Evolutionary conservation across 2,329 filamentous ascomycete genomes (phyloP).

Genomic region (Sarocladium strictum): DNA sequence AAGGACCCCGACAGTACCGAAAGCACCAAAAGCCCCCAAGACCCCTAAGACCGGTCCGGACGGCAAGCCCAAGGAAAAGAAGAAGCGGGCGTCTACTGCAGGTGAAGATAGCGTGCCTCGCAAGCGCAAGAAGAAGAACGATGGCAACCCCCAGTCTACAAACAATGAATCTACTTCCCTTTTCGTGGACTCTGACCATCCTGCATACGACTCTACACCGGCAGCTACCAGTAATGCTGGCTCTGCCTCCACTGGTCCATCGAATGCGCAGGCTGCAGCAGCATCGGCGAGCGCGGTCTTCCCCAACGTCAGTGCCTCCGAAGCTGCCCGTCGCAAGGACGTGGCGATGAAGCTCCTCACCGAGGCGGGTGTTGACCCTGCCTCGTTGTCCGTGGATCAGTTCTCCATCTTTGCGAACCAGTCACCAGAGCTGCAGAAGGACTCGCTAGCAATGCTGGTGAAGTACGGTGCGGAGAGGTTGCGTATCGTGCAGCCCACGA

Average conservation of each 20-base stretch:
- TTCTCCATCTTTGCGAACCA: constrained; percentile 57
- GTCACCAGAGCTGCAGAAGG: constrained; percentile 46
- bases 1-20: not conserved
- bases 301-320: constrained; percentile 33
- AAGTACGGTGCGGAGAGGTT: constrained; percentile 52
- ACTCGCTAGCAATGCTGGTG: constrained; percentile 50
- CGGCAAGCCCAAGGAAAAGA: not conserved
- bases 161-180: not conserved
- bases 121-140: constrained; percentile 20
- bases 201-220: not conserved
- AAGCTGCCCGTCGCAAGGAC: constrained; percentile 43
- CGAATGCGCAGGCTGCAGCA: constrained; percentile 12
- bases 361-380: constrained; percentile 43
- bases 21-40: not conserved
- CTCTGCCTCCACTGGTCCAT: not conserved
- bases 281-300: constrained; percentile 16
- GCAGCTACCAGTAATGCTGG: not conserved
- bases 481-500: constrained; percentile 49
- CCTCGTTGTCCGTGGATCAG: constrained; percentile 47
- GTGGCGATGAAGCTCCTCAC: constrained; percentile 41
- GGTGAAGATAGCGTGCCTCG: constrained; percentile 15
- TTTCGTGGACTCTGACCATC: not conserved
- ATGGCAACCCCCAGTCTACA: constrained; percentile 12
- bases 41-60: not conserved
- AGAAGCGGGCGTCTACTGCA: constrained; percentile 3